Percentiles rank a stretch among this genome's conserved stretches.
phyloP scores from a whole-genome alignment of 352 stramenopile genomes.

The Peronospora farinosa region DNA sequence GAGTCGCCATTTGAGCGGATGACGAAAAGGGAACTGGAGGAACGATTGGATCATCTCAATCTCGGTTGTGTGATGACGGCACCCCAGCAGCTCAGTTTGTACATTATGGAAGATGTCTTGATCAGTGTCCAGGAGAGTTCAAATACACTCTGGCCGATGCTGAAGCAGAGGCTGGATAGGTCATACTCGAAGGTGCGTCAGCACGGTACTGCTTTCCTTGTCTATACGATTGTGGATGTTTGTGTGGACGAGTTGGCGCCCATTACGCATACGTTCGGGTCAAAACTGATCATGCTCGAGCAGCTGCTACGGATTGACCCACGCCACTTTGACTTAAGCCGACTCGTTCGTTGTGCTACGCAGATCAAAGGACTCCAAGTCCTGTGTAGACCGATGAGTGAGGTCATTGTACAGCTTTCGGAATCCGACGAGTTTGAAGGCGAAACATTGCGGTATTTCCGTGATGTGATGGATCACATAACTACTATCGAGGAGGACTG shows the following conservation, averaged over 20 bases:
- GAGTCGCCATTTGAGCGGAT: slow-evolving; percentile 54
- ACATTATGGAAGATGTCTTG: slow-evolving; percentile 63
- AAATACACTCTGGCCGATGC: slow-evolving; percentile 40
- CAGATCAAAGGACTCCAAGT: slow-evolving; percentile 72
- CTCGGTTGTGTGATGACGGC: slow-evolving; percentile 64
- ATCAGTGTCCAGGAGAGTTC: slow-evolving; percentile 64
- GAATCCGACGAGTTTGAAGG: slow-evolving; percentile 64
- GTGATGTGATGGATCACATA: slow-evolving; percentile 80
- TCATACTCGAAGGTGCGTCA: slow-evolving; percentile 83
- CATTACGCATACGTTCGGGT: slow-evolving; percentile 65
- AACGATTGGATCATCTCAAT: slow-evolving; percentile 48
- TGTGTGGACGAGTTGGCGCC: slow-evolving; percentile 76
- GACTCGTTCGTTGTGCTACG: slow-evolving; percentile 47
- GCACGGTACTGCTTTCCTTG: slow-evolving; percentile 59
- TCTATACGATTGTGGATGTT: slow-evolving; percentile 76
- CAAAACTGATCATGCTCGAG: slow-evolving; percentile 69
- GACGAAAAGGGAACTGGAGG: slow-evolving; percentile 57
- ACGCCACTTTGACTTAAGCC: slow-evolving; percentile 51
- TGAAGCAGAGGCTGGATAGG: slow-evolving; percentile 58
- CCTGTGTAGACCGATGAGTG: slow-evolving; percentile 65
- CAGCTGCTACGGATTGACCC: slow-evolving; percentile 46
- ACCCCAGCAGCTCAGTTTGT: slow-evolving; percentile 70
- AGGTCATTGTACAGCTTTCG: slow-evolving; percentile 60
- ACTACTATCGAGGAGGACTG: slow-evolving; percentile 76
- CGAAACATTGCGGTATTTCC: slow-evolving; percentile 71